These are phyloP conservation scores for Hirsutella minnesotensis DNA, from an alignment of 2,329 filamentous ascomycete genomes.

Conservation along the genomic window DNA sequence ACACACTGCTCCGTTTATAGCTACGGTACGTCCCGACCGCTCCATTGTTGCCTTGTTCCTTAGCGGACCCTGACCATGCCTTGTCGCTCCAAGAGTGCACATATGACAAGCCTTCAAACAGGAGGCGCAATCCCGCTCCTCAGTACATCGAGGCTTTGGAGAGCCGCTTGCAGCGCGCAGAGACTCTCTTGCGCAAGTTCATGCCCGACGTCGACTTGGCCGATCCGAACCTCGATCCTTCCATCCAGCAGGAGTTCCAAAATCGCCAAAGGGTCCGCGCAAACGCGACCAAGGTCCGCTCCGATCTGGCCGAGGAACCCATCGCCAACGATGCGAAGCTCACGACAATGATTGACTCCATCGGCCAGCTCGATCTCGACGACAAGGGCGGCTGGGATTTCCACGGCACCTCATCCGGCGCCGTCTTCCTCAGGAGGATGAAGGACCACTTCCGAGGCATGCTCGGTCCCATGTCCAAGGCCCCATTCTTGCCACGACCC, in stretches of 20 bases:
- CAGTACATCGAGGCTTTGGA: constrained; percentile 90
- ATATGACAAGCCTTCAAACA: constrained; percentile 89
- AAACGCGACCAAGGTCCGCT: constrained; percentile 29
- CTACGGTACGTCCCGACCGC: constrained; percentile 58
- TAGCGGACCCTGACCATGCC: not conserved
- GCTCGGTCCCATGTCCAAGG: constrained; percentile 50
- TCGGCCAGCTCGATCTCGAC: constrained; percentile 82
- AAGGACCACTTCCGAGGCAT: constrained; percentile 76
- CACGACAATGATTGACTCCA: constrained; percentile 89
- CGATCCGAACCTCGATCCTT: constrained; percentile 71
- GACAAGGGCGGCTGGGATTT: constrained; percentile 92
- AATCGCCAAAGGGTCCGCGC: constrained; percentile 40
- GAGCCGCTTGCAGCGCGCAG: constrained; percentile 68
- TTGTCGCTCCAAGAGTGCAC: constrained; percentile 62
- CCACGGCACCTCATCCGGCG: constrained; percentile 82
- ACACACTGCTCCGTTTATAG: constrained; percentile 97
- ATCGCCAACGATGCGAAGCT: constrained; percentile 58
- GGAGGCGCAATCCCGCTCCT: constrained; percentile 78
- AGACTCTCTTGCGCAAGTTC: constrained; percentile 65
- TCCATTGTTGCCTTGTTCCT: not conserved
- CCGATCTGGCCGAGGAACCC: constrained; percentile 16
- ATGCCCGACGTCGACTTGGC: constrained; percentile 77
- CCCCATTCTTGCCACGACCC: constrained; percentile 44
- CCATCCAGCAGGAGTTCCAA: constrained; percentile 57
- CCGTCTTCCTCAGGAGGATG: constrained; percentile 79